Evolutionary conservation across 345 rosid species (phyloP), one percentile per base, ranked within the genome.

Genomic region (Populus tremula): DNA sequence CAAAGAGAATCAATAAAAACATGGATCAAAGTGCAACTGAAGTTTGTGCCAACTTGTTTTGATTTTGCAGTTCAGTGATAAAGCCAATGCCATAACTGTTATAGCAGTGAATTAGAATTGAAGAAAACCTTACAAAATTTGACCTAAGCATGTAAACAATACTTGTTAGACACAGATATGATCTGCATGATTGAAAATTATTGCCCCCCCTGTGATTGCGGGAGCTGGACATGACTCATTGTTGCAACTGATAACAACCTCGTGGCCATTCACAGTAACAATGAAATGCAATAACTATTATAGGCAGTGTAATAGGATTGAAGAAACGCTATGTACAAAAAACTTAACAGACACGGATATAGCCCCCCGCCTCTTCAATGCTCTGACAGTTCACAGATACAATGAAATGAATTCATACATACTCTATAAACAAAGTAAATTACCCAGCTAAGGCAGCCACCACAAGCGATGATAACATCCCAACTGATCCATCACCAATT

Each of bases 401-500:
- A 61, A 64, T 13, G 50, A 77, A 64, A 14, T 66, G 43, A 36
- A 27, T 38, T 38, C 43, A 53, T 50, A 18, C 6, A 38, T 20
- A 35, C 33, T 21, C 31, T 27, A 17, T 16, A 29, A 54, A 27
- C 7, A 45, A 74, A 69, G 70, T 10, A 56, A 73, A 77, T 80
- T 87, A 96, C 99, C 99, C 99, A 8, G 99, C 86, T 23, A 96
- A 68, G 21, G 99, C 97, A 84, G 99, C 99, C 73, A 94, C 98
- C 71, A 88, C 77, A 62, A 96, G 99, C 2, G 99, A 94, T 63
- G 99, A 85, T 31, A 96, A 65, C 94, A 92, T 89, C 79, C 99
- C 99, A 80, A 96, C 98, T 8, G 99, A 82, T 81, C 99, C 99
- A 78, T 94, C 98, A 80, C 97, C 98, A 67, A 91, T 67, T 59